Evolutionary conservation across 805 yeast species (phyloP).

Genomic region (Tanozyma kutaoensis): DNA sequence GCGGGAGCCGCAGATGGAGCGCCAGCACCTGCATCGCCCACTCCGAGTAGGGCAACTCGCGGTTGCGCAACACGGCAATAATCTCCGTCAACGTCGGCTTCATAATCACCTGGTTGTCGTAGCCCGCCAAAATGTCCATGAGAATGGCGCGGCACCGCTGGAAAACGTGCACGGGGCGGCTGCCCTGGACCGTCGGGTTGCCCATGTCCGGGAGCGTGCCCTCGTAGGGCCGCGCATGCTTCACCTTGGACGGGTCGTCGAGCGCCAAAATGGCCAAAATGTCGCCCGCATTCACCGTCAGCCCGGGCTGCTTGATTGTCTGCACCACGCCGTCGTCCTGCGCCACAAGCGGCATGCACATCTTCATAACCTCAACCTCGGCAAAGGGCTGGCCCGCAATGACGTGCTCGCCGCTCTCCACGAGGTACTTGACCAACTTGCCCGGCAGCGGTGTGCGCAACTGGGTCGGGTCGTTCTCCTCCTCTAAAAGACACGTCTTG

Average conservation of each 20-base stretch:
- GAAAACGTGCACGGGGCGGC: slow-evolving; percentile 72
- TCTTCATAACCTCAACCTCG: slow-evolving; percentile 98
- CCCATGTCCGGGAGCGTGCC: slow-evolving; percentile 90
- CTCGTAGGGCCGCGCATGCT: slow-evolving; percentile 90
- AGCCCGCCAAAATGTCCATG: slow-evolving; percentile 76
- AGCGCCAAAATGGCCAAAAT: slow-evolving; percentile 87
- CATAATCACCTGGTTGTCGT: slow-evolving; percentile 92
- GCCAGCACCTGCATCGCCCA: slow-evolving; percentile 84
- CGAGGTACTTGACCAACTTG: slow-evolving; percentile 83
- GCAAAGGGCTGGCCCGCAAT: slow-evolving; percentile 89
- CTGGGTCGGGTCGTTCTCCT: slow-evolving; percentile 97
- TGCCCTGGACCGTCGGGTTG: slow-evolving; percentile 68
- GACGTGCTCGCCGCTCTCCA: slow-evolving; percentile 92
- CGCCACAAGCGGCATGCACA: slow-evolving; percentile 96
- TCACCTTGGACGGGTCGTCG: slow-evolving; percentile 95
- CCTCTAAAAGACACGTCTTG: slow-evolving; percentile 87
- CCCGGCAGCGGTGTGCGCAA: slow-evolving; percentile 98
- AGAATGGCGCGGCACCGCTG: slow-evolving; percentile 44
- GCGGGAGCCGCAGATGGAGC: slow-evolving; percentile 80
- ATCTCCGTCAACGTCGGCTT: slow-evolving; percentile 64
- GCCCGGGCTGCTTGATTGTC: slow-evolving; percentile 92
- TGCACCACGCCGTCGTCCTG: slow-evolving; percentile 90
- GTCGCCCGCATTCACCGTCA: slow-evolving; percentile 95
- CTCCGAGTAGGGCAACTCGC: slow-evolving; percentile 82
- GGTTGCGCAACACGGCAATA: slow-evolving; percentile 61